Evolutionary conservation across 1,139 yeast species (phyloP), one percentile per base, ranked within the genome.

Genomic region (Blastobotrys indianensis): DNA sequence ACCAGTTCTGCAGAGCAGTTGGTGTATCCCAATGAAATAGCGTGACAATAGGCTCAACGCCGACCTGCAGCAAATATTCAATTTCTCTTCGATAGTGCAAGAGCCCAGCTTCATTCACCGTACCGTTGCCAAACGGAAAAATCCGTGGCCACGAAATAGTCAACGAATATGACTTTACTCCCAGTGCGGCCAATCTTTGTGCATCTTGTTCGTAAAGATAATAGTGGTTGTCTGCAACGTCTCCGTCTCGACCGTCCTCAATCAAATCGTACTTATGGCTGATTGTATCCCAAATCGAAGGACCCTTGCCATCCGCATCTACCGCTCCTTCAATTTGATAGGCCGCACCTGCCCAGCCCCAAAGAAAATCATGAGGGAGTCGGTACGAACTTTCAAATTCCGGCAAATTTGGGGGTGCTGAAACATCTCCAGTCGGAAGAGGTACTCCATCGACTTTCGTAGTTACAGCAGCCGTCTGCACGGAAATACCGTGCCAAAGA

Each of bases 291-390:
- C 60, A 54, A 32, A 64, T 50, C 7, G 69, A 54, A 10, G 71
- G 72, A 2, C 66, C 58, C 44, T 65, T 55, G 11, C 69, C 69
- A 47, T 67, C 67, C 28, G 59, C 68, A 34, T 61, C 58, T 23
- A 63, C 56, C 6, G 71, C 70, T 17, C 72, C 72, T 56, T 68
- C 72, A 39, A 66, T 60, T 51, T 68, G 72, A n/a, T 51, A 51
- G 8, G 59, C 58, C 20, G 58, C 51, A 6, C 54, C 45, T 3
- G 54, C 57, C 55, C 53, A 48, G 7, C 60, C 60, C 60, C 60
- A 56, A 11, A 55, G 47, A 37, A 56, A 56, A 37, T 49, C 52
- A 25, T 37, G 29, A 10, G 59, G 60, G 4, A 56, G 39, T 7
- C 40, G 32, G 20, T 42, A 42, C 1, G 39, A 35, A 16, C 45